Percentiles rank a stretch among this genome's conserved stretches.
These are phyloP conservation scores for Colletotrichum zoysiae DNA, from an alignment of 2,329 filamentous ascomycete species.

Conservation along the genomic window DNA sequence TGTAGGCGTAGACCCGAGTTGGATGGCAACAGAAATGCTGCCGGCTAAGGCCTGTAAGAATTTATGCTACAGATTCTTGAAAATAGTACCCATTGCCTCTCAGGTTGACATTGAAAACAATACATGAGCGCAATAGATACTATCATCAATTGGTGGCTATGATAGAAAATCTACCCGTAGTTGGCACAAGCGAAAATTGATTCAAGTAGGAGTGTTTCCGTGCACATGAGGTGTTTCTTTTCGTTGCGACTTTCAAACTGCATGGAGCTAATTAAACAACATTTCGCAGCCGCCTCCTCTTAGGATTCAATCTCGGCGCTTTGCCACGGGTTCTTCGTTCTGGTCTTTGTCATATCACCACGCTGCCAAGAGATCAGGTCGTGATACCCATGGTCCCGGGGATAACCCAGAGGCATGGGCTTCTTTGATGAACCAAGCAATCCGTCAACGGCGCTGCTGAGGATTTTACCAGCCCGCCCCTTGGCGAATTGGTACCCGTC, in stretches of 20 bases:
- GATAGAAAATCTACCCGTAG: not conserved
- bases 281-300: too few relatives aligned
- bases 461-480: constrained; percentile 5
- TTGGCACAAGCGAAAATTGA: not conserved
- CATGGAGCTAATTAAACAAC: not conserved
- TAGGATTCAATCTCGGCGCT: not conserved
- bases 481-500: constrained; percentile 1
- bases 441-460: constrained; percentile 9
- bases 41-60: too few relatives aligned
- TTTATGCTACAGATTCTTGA: too few relatives aligned
- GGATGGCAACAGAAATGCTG: too few relatives aligned
- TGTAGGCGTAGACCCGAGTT: not conserved
- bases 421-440: constrained; percentile 3
- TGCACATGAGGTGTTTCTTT: not conserved
- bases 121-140: not conserved
- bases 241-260: not conserved
- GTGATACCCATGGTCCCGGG: constrained; percentile 34
- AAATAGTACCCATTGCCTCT: not conserved
- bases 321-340: not conserved
- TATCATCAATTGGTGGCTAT: fast-evolving
- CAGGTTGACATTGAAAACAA: not conserved
- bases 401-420: not conserved
- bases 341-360: constrained; percentile 19
- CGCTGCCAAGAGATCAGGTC: constrained; percentile 40
- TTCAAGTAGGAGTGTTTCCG: not conserved